Conservation (phyloP, 768 basidiomycete species). For the Amyloporia xantha region DNA sequence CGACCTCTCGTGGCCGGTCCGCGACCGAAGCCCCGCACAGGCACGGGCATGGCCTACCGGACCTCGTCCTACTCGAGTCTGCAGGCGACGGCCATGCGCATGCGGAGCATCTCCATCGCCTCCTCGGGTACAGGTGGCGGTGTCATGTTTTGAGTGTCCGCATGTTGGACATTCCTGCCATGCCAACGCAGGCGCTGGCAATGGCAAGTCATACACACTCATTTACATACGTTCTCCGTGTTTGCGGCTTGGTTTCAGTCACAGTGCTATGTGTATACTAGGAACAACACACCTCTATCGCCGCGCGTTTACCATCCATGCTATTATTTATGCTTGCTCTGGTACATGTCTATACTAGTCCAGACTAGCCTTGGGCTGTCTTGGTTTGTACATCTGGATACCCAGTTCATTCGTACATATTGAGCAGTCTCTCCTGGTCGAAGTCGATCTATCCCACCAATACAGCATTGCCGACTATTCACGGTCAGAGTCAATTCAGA, state of each 20-base stretch:
- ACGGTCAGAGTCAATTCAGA: no score
- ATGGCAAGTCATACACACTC: background rate
- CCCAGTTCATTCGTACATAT: no score
- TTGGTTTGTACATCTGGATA: no score
- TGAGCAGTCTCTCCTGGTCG: no score
- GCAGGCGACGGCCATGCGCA: slow-evolving; percentile 10
- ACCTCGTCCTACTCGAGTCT: slow-evolving; percentile 15
- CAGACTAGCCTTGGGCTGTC: no score
- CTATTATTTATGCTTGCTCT: background rate
- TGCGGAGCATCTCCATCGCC: slow-evolving; percentile 10
- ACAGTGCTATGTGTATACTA: background rate
- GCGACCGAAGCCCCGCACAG: slow-evolving; percentile 50
- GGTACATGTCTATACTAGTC: background rate
- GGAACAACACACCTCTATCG: background rate
- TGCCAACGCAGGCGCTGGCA: background rate
- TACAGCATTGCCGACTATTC: no score
- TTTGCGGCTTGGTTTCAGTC: background rate
- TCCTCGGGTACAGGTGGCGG: slow-evolving; percentile 6
- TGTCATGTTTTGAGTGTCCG: slow-evolving; percentile 1
- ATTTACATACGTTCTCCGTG: background rate
- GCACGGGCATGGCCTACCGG: slow-evolving; percentile 63
- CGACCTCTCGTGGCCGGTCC: slow-evolving; percentile 12
- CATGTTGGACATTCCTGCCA: background rate
- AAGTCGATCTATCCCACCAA: no score
- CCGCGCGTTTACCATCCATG: background rate